Percentiles rank a stretch among this genome's conserved stretches.
phyloP scores from a whole-genome alignment of 2,329 filamentous ascomycete species.

The Trichoderma arundinaceum region DNA sequence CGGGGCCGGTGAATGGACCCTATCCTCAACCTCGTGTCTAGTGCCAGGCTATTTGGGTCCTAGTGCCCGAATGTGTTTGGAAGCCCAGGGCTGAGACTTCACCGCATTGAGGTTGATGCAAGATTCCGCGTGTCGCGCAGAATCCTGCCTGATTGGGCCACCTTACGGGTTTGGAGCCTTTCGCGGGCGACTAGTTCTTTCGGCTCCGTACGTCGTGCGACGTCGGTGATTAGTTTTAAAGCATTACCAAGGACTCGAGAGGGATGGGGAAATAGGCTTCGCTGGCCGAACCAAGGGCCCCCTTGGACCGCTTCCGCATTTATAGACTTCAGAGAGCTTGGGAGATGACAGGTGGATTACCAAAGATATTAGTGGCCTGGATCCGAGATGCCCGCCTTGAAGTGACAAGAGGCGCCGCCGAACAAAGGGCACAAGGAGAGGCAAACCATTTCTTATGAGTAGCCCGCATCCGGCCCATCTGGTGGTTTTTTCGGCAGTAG shows the following conservation, averaged over 20 bases:
- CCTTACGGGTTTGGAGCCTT: conserved; percentile 5
- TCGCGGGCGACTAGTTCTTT: not conserved
- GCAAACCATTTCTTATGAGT: not conserved
- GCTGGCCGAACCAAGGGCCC: not conserved
- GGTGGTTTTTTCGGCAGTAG: not conserved
- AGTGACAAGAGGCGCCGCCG: conserved; percentile 1
- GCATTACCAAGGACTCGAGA: not conserved
- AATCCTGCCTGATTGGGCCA: conserved; percentile 25
- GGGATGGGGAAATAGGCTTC: not conserved
- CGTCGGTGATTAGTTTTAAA: conserved; percentile 23
- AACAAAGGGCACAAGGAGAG: conserved; percentile 4
- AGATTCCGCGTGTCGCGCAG: conserved; percentile 25
- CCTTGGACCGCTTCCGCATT: not conserved
- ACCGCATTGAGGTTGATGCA: conserved; percentile 28
- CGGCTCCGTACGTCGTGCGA: conserved; percentile 17
- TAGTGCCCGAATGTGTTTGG: conserved; percentile 14
- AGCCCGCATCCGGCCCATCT: not conserved
- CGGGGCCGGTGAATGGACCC: conserved; percentile 4
- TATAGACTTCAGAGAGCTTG: not conserved
- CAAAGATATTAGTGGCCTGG: conserved; percentile 16
- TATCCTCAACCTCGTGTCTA: conserved; percentile 5
- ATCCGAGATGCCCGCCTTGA: conserved; percentile 9
- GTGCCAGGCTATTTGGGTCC: conserved; percentile 18
- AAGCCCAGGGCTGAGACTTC: conserved; percentile 15
- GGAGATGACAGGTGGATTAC: conserved; percentile 8